Percentiles rank a stretch among this genome's conserved stretches.
These are phyloP conservation scores for Sanghuangporus sanghuang DNA, from an alignment of 1,284 basidiomycete genomes.

Conservation along the genomic window DNA sequence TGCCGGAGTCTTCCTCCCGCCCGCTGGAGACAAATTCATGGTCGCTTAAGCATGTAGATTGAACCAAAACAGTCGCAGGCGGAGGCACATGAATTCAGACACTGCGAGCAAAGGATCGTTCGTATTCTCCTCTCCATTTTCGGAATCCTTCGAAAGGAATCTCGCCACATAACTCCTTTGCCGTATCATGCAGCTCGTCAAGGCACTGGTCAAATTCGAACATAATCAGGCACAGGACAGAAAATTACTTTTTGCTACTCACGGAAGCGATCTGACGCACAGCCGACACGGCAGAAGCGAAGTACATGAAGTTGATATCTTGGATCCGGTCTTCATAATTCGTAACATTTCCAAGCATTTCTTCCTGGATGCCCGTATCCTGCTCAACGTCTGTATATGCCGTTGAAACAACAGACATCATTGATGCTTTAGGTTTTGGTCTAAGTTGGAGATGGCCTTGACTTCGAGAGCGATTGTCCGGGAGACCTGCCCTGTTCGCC, in stretches of 20 bases:
- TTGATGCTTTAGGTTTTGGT: slow-evolving; percentile 4
- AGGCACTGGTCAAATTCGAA: slow-evolving; percentile 27
- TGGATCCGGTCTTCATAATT: background rate
- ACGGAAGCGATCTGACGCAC: slow-evolving; percentile 40
- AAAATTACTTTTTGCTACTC: slow-evolving; percentile 18
- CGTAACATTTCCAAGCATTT: background rate
- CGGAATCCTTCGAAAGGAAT: slow-evolving; percentile 40
- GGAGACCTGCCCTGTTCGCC: background rate
- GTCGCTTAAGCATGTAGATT: too few species aligned
- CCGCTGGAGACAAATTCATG: too few species aligned
- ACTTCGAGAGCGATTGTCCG: background rate
- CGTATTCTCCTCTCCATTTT: slow-evolving; percentile 34
- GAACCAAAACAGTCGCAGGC: too few species aligned
- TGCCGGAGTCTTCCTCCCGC: too few species aligned
- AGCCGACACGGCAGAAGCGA: slow-evolving; percentile 38
- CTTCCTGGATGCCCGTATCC: background rate
- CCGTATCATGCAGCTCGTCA: slow-evolving; percentile 37
- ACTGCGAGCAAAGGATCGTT: slow-evolving; percentile 8
- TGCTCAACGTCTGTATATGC: slow-evolving; percentile 27
- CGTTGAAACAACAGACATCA: slow-evolving; percentile 20
- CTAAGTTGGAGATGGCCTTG: background rate
- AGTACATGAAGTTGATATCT: slow-evolving; percentile 37
- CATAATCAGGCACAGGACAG: too few species aligned
- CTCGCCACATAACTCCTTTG: slow-evolving; percentile 41
- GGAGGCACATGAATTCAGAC: too few species aligned